Percentiles rank a stretch among this genome's conserved stretches.
Conservation (phyloP, 78 protist genomes). For the Tieghemostelium lacteum region DNA sequence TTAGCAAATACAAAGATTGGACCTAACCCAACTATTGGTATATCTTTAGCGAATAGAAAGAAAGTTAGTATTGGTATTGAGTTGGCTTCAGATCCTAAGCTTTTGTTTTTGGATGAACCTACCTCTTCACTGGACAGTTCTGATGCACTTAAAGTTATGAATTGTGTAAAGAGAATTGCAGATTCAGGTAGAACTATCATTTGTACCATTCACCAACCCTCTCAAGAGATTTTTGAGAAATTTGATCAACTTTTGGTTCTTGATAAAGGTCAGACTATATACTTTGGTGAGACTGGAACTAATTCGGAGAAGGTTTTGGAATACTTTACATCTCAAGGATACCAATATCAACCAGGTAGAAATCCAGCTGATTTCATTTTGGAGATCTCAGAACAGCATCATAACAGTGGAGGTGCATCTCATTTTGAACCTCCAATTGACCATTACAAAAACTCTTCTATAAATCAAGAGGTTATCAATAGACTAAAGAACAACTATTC, state of each 20-base stretch:
- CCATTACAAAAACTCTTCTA: background rate
- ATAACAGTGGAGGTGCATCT: background rate
- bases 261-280: constrained; percentile 27
- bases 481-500: background rate
- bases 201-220: constrained; percentile 71
- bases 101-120: constrained; percentile 81
- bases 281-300: constrained; percentile 39
- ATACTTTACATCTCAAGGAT: background rate
- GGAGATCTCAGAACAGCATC: constrained; percentile 57
- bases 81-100: constrained; percentile 55
- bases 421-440: background rate
- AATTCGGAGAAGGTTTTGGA: background rate
- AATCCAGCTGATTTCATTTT: constrained; percentile 70
- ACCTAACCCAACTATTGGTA: constrained; percentile 59
- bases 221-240: constrained; percentile 43
- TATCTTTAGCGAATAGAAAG: constrained; percentile 80
- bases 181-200: constrained; percentile 41
- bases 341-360: constrained; percentile 12
- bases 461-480: too few relatives aligned
- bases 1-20: constrained; percentile 29
- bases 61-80: constrained; percentile 78
- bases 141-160: constrained; percentile 44
- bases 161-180: constrained; percentile 5
- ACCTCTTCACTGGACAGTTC: constrained; percentile 64
- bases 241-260: constrained; percentile 45